Conservation (phyloP, 192 early-diverging fungal species). For the Entophlyctis luteolus region DNA sequence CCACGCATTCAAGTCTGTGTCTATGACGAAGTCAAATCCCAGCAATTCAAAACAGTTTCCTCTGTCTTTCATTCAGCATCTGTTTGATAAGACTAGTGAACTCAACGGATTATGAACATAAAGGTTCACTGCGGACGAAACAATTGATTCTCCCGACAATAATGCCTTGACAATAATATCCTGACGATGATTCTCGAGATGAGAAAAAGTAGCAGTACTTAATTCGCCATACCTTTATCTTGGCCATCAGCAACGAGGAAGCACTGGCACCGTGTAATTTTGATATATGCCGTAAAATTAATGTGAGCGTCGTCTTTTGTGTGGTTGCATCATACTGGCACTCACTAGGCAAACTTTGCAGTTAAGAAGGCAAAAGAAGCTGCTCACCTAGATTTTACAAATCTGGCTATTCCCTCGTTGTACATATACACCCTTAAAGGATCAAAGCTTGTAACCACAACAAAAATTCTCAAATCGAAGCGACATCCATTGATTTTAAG, state of each 20-base stretch:
- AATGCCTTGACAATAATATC: conserved; percentile 34
- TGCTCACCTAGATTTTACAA: conserved; percentile 30
- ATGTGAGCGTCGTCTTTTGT: conserved; percentile 22
- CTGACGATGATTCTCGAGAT: conserved; percentile 27
- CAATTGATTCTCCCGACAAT: conserved; percentile 20
- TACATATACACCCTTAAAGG: conserved; percentile 40
- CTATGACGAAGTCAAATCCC: conserved; percentile 57
- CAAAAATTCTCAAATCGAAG: conserved; percentile 44
- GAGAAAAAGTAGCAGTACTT: background rate
- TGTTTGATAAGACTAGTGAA: too few species aligned
- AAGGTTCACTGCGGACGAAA: conserved; percentile 32
- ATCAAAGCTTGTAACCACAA: conserved; percentile 37
- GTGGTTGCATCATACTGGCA: background rate
- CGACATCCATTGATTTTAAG: conserved; percentile 39
- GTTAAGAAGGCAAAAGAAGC: background rate
- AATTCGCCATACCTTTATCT: conserved; percentile 13
- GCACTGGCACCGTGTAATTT: background rate
- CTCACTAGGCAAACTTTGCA: background rate
- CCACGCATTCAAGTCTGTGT: conserved; percentile 49
- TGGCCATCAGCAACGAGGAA: background rate
- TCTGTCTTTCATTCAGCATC: too few species aligned
- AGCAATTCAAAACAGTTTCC: conserved; percentile 57
- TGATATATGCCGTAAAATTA: conserved; percentile 12
- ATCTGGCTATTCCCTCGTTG: conserved; percentile 29
- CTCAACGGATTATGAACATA: conserved; percentile 23